phyloP scores from a whole-genome alignment of 768 basidiomycete species.

The Lentinula detonsa region DNA sequence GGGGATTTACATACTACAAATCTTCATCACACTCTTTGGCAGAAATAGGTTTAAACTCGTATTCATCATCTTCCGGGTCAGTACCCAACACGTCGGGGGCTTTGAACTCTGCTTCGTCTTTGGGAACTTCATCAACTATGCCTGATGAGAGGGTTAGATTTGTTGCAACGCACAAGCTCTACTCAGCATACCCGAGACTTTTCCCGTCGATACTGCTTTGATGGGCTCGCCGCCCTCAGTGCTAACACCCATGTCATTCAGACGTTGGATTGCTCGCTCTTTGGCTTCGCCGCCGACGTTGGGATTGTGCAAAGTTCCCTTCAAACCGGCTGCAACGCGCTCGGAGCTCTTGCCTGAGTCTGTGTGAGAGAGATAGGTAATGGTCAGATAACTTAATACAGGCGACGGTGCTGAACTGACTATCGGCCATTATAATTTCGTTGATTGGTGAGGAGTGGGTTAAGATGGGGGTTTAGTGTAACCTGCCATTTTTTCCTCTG shows the following conservation, averaged over 20 bases:
- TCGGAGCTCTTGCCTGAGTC: slow-evolving; percentile 28
- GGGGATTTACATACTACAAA: not conserved
- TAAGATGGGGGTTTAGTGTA: too few relatives aligned
- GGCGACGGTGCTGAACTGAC: not conserved
- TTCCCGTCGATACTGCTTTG: not conserved
- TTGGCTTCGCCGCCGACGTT: slow-evolving; percentile 49
- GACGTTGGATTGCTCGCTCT: slow-evolving; percentile 33
- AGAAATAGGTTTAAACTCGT: not conserved
- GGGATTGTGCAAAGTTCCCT: slow-evolving; percentile 50
- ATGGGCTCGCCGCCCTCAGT: not conserved
- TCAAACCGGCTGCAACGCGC: slow-evolving; percentile 50
- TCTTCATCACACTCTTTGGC: not conserved
- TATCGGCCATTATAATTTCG: not conserved
- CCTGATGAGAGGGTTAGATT: not conserved
- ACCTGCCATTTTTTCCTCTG: too few relatives aligned
- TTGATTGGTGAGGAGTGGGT: too few relatives aligned
- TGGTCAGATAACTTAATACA: not conserved
- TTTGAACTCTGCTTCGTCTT: not conserved
- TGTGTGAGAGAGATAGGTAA: not conserved
- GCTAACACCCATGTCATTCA: slow-evolving; percentile 22
- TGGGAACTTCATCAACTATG: not conserved
- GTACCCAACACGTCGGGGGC: not conserved
- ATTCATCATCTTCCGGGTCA: not conserved
- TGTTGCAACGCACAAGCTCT: too few relatives aligned
- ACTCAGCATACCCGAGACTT: too few relatives aligned